Evolutionary conservation across 2,329 filamentous ascomycete genomes (phyloP).

Genomic region (Colletotrichum navitas): DNA sequence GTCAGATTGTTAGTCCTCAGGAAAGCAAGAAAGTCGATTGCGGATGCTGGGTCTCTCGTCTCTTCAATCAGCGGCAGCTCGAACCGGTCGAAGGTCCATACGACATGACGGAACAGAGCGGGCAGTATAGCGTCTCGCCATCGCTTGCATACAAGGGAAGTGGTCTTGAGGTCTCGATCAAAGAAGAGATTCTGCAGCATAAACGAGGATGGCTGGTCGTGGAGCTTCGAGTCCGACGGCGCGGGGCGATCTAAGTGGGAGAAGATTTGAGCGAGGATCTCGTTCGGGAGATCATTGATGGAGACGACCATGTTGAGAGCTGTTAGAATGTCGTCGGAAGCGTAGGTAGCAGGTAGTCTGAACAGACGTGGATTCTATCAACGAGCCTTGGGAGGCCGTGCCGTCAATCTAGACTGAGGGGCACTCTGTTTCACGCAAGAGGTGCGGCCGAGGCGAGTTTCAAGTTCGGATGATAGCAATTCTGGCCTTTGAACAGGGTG

Average conservation of each 20-base stretch:
- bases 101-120: constrained; percentile 68
- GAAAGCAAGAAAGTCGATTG: constrained; percentile 56
- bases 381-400: background rate
- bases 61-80: constrained; percentile 46
- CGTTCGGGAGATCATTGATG: constrained; percentile 66
- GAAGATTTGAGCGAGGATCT: constrained; percentile 71
- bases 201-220: constrained; percentile 61
- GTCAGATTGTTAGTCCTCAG: constrained; percentile 53
- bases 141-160: constrained; percentile 65
- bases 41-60: constrained; percentile 43
- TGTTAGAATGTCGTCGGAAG: background rate
- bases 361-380: too few relatives aligned
- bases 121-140: constrained; percentile 67
- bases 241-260: constrained; percentile 63
- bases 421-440: constrained; percentile 27
- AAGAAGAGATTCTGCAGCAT: constrained; percentile 54
- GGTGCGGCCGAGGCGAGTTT: constrained; percentile 26
- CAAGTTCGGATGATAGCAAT: constrained; percentile 14
- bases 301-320: constrained; percentile 20
- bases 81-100: constrained; percentile 56
- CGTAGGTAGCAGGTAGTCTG: background rate
- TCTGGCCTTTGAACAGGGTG: background rate
- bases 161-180: constrained; percentile 63
- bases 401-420: too few relatives aligned
- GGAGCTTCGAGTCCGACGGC: constrained; percentile 62